These are phyloP conservation scores for Vaccinium vitisidaea DNA, from an alignment of 148 eudicot genomes.

Conservation along the genomic window DNA sequence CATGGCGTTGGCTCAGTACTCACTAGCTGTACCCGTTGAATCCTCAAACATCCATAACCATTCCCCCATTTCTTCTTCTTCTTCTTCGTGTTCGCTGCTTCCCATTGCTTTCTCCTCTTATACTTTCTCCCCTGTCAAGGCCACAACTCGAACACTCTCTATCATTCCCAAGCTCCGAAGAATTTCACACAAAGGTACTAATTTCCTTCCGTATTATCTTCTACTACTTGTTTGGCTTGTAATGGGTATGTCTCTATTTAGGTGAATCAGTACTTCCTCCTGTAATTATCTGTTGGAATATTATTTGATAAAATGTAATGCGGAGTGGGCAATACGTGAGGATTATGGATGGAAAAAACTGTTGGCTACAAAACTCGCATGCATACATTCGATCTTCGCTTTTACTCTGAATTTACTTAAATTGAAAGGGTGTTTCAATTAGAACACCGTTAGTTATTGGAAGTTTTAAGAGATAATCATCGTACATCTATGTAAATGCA, in stretches of 20 bases:
- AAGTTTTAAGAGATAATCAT: neutral
- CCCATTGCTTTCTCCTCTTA: slow-evolving; percentile 19
- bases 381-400: neutral
- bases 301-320: neutral
- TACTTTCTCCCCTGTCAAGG: slow-evolving; percentile 18
- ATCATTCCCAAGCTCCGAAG: slow-evolving; percentile 16
- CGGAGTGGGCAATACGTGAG: neutral
- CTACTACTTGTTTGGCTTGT: neutral
- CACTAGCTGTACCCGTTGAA: slow-evolving; percentile 22
- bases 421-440: neutral
- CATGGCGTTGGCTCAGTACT: slow-evolving; percentile 28
- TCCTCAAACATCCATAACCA: slow-evolving; percentile 14
- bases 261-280: neutral
- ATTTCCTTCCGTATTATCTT: neutral
- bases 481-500: neutral
- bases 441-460: too few species aligned
- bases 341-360: neutral
- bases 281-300: neutral
- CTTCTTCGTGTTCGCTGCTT: neutral
- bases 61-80: neutral
- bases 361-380: neutral
- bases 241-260: neutral
- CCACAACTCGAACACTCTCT: slow-evolving; percentile 21
- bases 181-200: slow-evolving; percentile 29
- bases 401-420: neutral